phyloP scores from a whole-genome alignment of 179 eudicot species.

The Actinidia chinensis region DNA sequence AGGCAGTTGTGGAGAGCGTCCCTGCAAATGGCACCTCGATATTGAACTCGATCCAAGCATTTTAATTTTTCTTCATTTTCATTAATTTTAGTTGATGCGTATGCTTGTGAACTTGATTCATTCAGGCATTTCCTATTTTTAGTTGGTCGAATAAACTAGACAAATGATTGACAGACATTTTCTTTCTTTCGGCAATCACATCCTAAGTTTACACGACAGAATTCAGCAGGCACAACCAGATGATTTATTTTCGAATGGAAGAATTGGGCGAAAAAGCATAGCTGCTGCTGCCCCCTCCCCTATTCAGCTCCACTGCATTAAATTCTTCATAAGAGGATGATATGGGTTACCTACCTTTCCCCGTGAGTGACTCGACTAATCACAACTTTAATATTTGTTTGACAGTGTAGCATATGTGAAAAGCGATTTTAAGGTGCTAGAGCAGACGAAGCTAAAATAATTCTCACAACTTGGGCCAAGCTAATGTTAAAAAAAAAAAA shows the following conservation, averaged over 20 bases:
- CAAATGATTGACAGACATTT: background rate
- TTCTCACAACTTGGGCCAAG: no score
- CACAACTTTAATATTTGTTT: background rate
- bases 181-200: background rate
- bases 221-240: constrained; percentile 27
- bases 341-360: constrained; percentile 42
- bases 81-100: background rate
- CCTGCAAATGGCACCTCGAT: constrained; percentile 23
- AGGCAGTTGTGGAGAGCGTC: constrained; percentile 32
- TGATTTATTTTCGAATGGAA: constrained; percentile 13
- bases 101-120: background rate
- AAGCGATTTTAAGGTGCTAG: background rate
- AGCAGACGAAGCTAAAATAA: no score
- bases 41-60: background rate
- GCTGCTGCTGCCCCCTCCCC: constrained; percentile 23
- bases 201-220: constrained; percentile 18
- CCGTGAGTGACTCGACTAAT: constrained; percentile 20
- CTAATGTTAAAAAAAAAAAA: no score
- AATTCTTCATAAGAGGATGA: constrained; percentile 43
- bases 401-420: background rate
- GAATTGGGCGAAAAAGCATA: constrained; percentile 26
- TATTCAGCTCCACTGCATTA: constrained; percentile 44
- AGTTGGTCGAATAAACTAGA: background rate
- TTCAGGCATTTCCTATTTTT: background rate
- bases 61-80: background rate